Base-by-base conservation (phyloP, 1,284 basidiomycete genomes). In the Leccinum ponderosum region DNA sequence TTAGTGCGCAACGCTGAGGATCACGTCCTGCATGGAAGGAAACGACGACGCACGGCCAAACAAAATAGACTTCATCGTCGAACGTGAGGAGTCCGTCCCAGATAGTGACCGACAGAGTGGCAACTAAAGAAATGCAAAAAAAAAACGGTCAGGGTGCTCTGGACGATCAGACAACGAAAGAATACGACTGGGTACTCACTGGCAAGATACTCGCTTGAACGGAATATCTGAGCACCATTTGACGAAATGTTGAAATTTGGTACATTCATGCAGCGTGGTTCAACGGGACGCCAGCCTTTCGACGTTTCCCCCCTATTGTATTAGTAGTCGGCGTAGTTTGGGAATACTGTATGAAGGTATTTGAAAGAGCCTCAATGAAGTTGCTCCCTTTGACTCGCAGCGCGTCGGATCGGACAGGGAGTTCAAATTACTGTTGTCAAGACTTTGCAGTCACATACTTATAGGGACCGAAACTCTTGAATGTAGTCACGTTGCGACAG, bases 71-170 rank as follows among this genome's bases (percentile, higher is more conserved):
- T 50, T 68, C 67, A 15, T 70, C 27, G 15, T 54, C 64, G 3
- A 70, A 31, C 8, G 53, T 20, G n/a, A 64, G n/a, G 33, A 70
- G 15, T 17, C 54, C 56, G 0, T 68, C 69, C 67, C 67, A 68
- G 37, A 48, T 14, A 14, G 20, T 48, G 20, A 48, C 47, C 47
- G 47, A 22, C 22, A 48, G 20, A 22, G 47, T 48, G 47, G 47
- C 47, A 48, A 48, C 47, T 48, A 15, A 48, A 14, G 12, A 14
- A 6, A 48, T 14, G 12, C 12, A 7, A 20, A 22, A 14, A 31
- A 31, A 48, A 22, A 48, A 6, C 11, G 2, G 22, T 48, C 20
- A 48, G 47, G 47, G 0, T 12, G 47, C 12, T 44, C 20, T 48
- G 9, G 20, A 48, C 47, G 20, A n/a, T 48, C 12, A 47, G 47